phyloP scores from a whole-genome alignment of 306 rosid genomes.

The Begonia fuchsioides region DNA sequence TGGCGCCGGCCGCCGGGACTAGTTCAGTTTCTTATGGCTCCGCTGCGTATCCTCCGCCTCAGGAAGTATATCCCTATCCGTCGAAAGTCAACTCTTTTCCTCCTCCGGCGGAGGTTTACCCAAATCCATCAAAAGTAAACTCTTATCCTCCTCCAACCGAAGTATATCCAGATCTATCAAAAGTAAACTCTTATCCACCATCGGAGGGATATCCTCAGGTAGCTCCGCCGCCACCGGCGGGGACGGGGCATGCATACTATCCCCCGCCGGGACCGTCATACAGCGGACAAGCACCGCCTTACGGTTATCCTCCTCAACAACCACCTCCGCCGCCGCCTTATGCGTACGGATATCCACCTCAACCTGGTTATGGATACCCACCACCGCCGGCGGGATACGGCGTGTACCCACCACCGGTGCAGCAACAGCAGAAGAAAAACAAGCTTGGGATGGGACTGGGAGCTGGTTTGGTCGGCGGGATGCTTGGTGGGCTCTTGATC shows the following conservation, averaged over 20 bases:
- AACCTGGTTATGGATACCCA: slow-evolving; percentile 16
- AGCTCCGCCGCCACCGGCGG: neutral
- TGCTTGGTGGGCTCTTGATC: slow-evolving; percentile 55
- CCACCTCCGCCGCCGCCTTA: slow-evolving; percentile 1
- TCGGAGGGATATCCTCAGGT: slow-evolving; percentile 7
- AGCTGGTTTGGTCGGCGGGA: slow-evolving; percentile 73
- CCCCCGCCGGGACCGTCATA: neutral
- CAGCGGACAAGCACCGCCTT: too few relatives aligned
- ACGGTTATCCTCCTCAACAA: neutral
- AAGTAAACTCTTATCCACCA: neutral
- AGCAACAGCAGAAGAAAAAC: slow-evolving; percentile 25
- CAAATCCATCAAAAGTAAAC: too few relatives aligned
- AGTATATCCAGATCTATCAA: too few relatives aligned
- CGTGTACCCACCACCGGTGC: slow-evolving; percentile 12
- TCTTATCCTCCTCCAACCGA: too few relatives aligned
- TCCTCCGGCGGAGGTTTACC: too few relatives aligned
- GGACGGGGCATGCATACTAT: neutral
- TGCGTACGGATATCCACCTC: slow-evolving; percentile 8
- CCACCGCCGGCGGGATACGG: slow-evolving; percentile 8
- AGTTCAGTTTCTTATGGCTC: too few relatives aligned
- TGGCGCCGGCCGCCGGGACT: slow-evolving; percentile 8
- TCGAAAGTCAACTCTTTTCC: too few relatives aligned
- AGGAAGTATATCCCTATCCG: slow-evolving; percentile 1
- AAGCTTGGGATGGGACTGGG: slow-evolving; percentile 63
- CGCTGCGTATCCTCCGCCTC: neutral